Percentiles rank a stretch among this genome's conserved stretches.
phyloP scores from a whole-genome alignment of 306 rosid genomes.

The Macrotyloma uniflorum region DNA sequence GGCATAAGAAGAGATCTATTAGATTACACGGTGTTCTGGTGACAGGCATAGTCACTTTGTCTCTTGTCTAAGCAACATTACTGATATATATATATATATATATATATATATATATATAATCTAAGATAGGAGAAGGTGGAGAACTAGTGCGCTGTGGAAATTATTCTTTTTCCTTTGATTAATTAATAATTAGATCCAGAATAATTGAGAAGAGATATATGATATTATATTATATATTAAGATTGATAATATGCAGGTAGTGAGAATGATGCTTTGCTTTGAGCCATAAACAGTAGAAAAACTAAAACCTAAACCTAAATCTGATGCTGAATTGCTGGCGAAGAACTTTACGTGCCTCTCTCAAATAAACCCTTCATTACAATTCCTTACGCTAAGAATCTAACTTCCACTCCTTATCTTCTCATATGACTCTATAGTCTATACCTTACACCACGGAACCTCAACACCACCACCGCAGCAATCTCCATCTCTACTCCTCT shows the following conservation, averaged over 20 bases:
- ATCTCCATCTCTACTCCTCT: conserved; percentile 13
- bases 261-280: conserved; percentile 73
- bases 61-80: conserved; percentile 45
- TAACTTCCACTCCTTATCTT: conserved; percentile 35
- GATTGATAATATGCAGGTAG: not conserved
- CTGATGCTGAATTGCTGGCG: conserved; percentile 49
- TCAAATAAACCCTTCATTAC: conserved; percentile 21
- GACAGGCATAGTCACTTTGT: conserved; percentile 7
- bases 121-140: conserved; percentile 26
- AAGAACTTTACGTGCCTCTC: conserved; percentile 66
- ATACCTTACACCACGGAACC: conserved; percentile 54
- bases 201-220: conserved; percentile 21
- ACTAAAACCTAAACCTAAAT: conserved; percentile 7
- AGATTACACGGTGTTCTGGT: not conserved
- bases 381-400: conserved; percentile 80
- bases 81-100: not conserved
- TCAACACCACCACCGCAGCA: conserved; percentile 36
- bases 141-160: conserved; percentile 29
- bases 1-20: not conserved
- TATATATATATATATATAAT: not conserved
- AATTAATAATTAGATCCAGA: not conserved
- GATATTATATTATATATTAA: too few relatives aligned
- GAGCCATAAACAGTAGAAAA: conserved; percentile 43
- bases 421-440: conserved; percentile 3
- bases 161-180: not conserved